Conservation (phyloP, 768 basidiomycete genomes). For the Neoboletus brunneissimus region DNA sequence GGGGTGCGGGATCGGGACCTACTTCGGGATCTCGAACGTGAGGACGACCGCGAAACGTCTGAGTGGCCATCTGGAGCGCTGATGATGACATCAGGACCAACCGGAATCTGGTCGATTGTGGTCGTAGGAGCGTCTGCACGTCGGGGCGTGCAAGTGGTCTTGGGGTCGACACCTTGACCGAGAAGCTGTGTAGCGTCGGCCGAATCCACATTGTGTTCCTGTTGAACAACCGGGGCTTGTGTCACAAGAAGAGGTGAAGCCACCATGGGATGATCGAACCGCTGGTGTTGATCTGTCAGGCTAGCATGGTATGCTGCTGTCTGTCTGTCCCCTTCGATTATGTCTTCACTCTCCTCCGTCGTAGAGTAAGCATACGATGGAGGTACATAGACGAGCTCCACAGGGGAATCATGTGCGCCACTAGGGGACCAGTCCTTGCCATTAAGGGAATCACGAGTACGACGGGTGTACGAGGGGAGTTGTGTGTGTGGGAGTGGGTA, state of each 20-base stretch:
- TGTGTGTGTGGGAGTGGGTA: constrained; percentile 13
- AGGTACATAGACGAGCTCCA: constrained; percentile 74
- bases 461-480: constrained; percentile 7
- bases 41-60: constrained; percentile 33
- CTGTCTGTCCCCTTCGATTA: constrained; percentile 19
- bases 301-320: constrained; percentile 19
- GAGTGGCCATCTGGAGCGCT: constrained; percentile 34
- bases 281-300: constrained; percentile 10
- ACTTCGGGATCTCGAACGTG: constrained; percentile 33
- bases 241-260: constrained; percentile 4
- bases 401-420: constrained; percentile 45
- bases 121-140: constrained; percentile 15
- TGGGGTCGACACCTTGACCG: constrained; percentile 18
- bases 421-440: constrained; percentile 12
- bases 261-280: constrained; percentile 11
- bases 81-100: constrained; percentile 34
- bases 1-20: constrained; percentile 46
- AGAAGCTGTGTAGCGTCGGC: constrained; percentile 18
- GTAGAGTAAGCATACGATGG: constrained; percentile 33
- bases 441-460: constrained; percentile 2
- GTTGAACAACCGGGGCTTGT: not conserved
- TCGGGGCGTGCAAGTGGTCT: constrained; percentile 10
- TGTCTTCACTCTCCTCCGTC: constrained; percentile 17
- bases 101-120: constrained; percentile 3
- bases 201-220: constrained; percentile 3